Base-by-base conservation (phyloP, 2,329 filamentous ascomycete genomes). In the Penicillium olsonii region DNA sequence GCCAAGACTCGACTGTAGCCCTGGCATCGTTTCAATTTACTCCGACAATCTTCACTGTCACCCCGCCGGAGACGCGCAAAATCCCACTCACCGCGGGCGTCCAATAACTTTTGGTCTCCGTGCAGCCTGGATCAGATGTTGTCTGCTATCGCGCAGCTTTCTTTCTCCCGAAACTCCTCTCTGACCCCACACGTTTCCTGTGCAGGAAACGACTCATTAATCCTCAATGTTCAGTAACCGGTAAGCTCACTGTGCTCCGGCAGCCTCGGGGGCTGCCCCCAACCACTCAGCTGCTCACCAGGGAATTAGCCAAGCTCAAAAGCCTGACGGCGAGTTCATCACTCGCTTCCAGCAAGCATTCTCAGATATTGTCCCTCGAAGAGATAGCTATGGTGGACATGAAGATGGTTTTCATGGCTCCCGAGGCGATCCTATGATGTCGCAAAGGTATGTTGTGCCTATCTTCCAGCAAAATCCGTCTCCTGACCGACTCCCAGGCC, bases 281-380 rank as follows among this genome's bases (percentile, higher is more conserved):
- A n/a, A n/a, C n/a, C n/a, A n/a, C n/a, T n/a, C n/a, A n/a, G n/a
- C n/a, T n/a, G n/a, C n/a, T n/a, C n/a, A n/a, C n/a, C n/a, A n/a
- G n/a, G n/a, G n/a, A n/a, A n/a, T n/a, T n/a, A 89, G 87, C 74
- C 88, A 83, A 65, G 90, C 83, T 48, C 88, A 91, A 72, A 95
- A 95, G 77, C 91, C 91, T 48, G 85, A 84, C 69, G 88, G 92
- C 67, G 89, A 92, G 64, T 81, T 96, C 66, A 85, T 94, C 69
- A 85, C 85, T 72, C 85, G 84, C 69, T 96, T 96, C 75, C 88
- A 88, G 70, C 84, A 89, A 64, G 85, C 84, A 60, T 96, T 95
- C 65, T 87, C 90, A 39, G 84, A 92, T 62, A 77, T 95, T 54
- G 76, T 80, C 48, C 75, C 50, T 64, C 78, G 45, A 70, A 79